These are phyloP conservation scores for Cerrena zonata DNA, from an alignment of 1,284 basidiomycete genomes.

Conservation along the genomic window DNA sequence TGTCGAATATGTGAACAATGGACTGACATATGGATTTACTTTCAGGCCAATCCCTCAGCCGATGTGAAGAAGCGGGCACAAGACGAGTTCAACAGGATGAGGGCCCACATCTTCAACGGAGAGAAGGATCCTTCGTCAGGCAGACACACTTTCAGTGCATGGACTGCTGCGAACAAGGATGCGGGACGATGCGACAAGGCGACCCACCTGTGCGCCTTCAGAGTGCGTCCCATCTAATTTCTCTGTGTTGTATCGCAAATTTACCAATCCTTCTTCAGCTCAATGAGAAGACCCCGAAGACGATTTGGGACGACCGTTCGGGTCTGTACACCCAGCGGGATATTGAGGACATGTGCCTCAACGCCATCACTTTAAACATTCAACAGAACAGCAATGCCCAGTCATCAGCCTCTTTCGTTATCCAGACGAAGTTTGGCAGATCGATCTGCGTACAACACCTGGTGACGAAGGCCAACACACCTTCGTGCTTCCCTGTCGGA, in stretches of 20 bases:
- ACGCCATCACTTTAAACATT: not conserved
- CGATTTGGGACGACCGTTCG: not conserved
- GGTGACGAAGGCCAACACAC: not conserved
- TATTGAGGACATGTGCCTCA: not conserved
- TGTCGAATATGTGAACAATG: not conserved
- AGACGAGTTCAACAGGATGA: not conserved
- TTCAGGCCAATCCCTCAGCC: not conserved
- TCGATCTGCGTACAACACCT: not conserved
- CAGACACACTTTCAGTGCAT: not conserved
- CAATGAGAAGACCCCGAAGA: not conserved
- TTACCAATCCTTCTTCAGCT: not conserved
- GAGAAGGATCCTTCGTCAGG: not conserved
- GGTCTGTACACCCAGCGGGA: not conserved
- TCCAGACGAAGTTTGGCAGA: not conserved
- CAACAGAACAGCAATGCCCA: not conserved
- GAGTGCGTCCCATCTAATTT: not conserved
- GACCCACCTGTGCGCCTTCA: not conserved
- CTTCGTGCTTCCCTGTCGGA: not conserved
- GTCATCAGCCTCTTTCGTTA: not conserved
- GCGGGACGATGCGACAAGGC: not conserved
- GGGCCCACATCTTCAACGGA: not conserved
- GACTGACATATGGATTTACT: too few species aligned
- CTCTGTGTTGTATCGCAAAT: not conserved
- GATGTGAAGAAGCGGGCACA: not conserved
- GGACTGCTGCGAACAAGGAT: not conserved